Percentiles rank a stretch among this genome's conserved stretches.
These are phyloP conservation scores for Lactarius quietus DNA, from an alignment of 768 basidiomycete species.

Conservation along the genomic window DNA sequence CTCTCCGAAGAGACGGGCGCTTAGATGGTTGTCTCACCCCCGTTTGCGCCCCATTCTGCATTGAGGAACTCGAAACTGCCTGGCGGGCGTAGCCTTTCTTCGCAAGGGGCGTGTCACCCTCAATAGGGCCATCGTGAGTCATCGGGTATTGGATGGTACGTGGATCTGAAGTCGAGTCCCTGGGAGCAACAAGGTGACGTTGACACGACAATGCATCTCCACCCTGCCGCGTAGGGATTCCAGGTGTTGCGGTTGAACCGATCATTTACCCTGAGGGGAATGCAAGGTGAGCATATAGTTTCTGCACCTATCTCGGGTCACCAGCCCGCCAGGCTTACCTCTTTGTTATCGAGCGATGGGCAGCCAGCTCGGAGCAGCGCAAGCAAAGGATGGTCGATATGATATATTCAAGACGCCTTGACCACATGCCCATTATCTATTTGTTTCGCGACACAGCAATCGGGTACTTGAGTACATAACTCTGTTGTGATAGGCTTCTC, in stretches of 20 bases:
- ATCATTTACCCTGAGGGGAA: neutral
- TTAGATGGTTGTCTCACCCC: neutral
- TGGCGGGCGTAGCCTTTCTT: neutral
- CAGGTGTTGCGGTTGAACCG: neutral
- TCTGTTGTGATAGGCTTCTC: too few relatives aligned
- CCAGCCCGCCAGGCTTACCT: neutral
- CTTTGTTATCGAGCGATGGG: neutral
- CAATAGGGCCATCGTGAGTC: neutral
- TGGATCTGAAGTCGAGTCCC: neutral
- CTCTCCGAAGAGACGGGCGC: constrained; percentile 16
- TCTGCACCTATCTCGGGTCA: neutral
- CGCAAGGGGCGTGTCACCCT: neutral
- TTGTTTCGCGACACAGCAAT: constrained; percentile 9
- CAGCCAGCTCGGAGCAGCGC: neutral
- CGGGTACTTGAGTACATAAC: neutral
- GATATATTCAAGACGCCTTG: neutral
- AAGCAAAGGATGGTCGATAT: neutral
- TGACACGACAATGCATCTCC: neutral
- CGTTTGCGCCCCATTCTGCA: neutral
- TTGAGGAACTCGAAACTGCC: neutral
- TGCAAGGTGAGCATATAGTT: neutral
- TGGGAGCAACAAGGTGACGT: constrained; percentile 2
- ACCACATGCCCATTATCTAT: neutral
- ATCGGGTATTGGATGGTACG: neutral
- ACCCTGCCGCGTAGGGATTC: neutral